A percentile compares a stretch with the other conserved stretches of the same genome.
phyloP scores from a whole-genome alignment of 2,329 filamentous ascomycete species.

The Stenocarpella maydis region DNA sequence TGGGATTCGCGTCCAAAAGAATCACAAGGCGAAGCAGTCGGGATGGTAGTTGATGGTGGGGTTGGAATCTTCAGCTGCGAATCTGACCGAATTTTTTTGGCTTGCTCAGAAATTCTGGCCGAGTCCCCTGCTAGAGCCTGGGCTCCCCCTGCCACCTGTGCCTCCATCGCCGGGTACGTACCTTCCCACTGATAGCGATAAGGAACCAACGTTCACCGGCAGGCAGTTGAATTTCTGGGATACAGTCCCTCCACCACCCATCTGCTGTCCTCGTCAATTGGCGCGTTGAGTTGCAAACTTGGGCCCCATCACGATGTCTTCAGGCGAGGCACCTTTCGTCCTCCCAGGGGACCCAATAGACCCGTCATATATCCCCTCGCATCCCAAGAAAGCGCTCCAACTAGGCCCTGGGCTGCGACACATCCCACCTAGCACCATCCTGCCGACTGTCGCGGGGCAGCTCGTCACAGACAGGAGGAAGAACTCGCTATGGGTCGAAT shows the following conservation, averaged over 20 bases:
- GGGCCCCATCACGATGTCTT: slow-evolving; percentile 55
- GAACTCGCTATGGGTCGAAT: slow-evolving; percentile 81
- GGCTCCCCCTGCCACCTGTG: slow-evolving; percentile 23
- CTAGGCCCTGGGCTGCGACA: slow-evolving; percentile 86
- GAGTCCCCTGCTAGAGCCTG: slow-evolving; percentile 8
- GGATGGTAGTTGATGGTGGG: slow-evolving; percentile 18
- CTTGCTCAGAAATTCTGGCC: slow-evolving; percentile 33
- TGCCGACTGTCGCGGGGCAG: slow-evolving; percentile 72
- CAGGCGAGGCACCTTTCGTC: slow-evolving; percentile 65
- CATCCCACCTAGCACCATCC: slow-evolving; percentile 77
- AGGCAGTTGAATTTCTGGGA: slow-evolving; percentile 29
- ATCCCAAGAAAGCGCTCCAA: slow-evolving; percentile 75
- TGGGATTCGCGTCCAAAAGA: not conserved
- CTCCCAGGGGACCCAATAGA: slow-evolving; percentile 84
- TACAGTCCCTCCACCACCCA: not conserved
- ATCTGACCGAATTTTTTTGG: slow-evolving; percentile 36
- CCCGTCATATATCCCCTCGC: slow-evolving; percentile 69
- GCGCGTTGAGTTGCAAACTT: not conserved
- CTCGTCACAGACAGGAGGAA: slow-evolving; percentile 75
- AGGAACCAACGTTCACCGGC: slow-evolving; percentile 2
- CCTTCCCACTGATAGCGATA: slow-evolving; percentile 28
- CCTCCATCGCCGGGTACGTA: not conserved
- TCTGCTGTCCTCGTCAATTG: slow-evolving; percentile 1
- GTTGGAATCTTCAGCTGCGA: slow-evolving; percentile 24
- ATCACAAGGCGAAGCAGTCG: not conserved